A percentile compares a stretch with the other conserved stretches of the same genome.
Conservation (phyloP, 2,329 filamentous ascomycete genomes). For the Eutypella sp. region DNA sequence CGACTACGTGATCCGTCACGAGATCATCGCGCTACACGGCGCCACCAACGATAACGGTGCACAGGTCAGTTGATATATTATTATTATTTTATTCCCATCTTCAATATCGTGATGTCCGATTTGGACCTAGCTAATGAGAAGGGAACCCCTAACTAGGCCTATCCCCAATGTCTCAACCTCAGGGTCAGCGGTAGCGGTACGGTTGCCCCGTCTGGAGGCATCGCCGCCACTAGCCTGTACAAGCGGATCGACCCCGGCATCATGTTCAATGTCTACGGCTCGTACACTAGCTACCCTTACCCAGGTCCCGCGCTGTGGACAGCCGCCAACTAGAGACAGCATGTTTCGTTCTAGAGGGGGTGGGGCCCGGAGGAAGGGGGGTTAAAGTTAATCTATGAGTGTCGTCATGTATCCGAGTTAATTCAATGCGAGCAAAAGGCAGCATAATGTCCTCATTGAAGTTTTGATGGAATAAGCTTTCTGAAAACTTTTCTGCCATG, state of each 20-base stretch:
- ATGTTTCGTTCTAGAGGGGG: no score
- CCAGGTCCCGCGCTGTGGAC: slow-evolving; percentile 21
- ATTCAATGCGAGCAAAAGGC: no score
- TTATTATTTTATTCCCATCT: neutral
- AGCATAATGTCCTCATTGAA: no score
- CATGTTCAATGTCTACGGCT: slow-evolving; percentile 18
- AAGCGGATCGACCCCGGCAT: slow-evolving; percentile 23
- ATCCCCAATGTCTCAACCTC: slow-evolving; percentile 42
- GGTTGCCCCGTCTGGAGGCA: slow-evolving; percentile 22
- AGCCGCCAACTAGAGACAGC: slow-evolving; percentile 18
- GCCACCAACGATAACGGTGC: slow-evolving; percentile 31
- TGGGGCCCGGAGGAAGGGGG: no score
- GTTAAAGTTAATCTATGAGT: no score
- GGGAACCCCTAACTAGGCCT: slow-evolving; percentile 29
- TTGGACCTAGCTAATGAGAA: neutral
- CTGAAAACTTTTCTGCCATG: no score
- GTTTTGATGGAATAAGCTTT: no score
- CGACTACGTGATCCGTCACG: slow-evolving; percentile 45
- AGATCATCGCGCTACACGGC: slow-evolving; percentile 45
- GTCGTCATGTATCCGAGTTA: no score
- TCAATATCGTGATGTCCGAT: no score
- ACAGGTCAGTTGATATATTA: slow-evolving; percentile 1
- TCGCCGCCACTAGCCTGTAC: slow-evolving; percentile 25
- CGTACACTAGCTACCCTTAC: slow-evolving; percentile 18
- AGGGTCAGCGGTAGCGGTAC: slow-evolving; percentile 32